Base-by-base conservation (phyloP, 1,284 basidiomycete species). In the Sparassis latifolia region DNA sequence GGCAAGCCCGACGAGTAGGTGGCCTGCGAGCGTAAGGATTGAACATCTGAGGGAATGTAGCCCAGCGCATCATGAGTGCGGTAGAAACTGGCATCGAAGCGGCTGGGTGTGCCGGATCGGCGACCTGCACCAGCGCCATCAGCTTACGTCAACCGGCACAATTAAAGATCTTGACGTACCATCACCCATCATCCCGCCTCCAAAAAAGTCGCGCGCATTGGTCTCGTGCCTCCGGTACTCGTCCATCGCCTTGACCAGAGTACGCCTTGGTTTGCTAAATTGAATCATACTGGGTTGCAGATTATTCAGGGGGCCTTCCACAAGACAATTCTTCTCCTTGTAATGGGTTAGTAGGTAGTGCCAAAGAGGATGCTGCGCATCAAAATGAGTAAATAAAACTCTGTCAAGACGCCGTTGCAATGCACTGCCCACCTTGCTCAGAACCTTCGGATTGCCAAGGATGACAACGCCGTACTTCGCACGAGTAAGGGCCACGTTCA, bases 391-490 rank as follows among this genome's bases (percentile, higher is more conserved):
- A 6, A 37, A 37, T 12, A 37, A 20, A 37, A 37, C 35, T 37
- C 12, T 37, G 12, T 37, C 12, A 37, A 12, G 12, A 12, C 6
- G 7, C 35, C 12, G 35, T 12, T 12, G 35, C 35, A 12, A 37
- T 37, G 33, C 47, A 48, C 44, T 47, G 66, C 80, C 60, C 59
- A 92, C 94, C 84, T 98, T 99, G 85, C 92, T 97, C 46, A 99
- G 77, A 49, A 99, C 95, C 69, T 98, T 98, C 3, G 97, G 96
- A 66, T 99, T 99, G 10, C 97, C 97, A 27, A 99, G 77, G 60
- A 99, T 97, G 50, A 99, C 96, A 2, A 97, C 86, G 7, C 97
- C 97, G 65, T 97, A 99, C 70, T 97, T 97, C 47, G 97, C 97
- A 59, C 97, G 82, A 0, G 97, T 98, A 40, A 99, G 79, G 32